phyloP scores from a whole-genome alignment of 2,329 filamentous ascomycete species.

The Endoconidiophora polonica region DNA sequence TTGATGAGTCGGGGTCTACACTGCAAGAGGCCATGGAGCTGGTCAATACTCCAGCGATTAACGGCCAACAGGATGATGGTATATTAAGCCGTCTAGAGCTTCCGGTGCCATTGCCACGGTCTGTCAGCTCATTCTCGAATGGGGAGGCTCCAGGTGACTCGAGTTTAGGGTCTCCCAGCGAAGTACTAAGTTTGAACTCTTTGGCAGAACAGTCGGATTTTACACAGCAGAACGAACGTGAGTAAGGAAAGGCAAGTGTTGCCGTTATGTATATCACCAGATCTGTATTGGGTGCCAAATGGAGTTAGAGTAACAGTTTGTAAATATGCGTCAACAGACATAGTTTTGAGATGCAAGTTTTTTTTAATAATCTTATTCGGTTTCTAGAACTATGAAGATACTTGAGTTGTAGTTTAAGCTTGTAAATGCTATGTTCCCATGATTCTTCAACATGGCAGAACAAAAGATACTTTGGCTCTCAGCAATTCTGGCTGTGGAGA shows the following conservation, averaged over 20 bases:
- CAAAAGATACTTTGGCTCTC: no score
- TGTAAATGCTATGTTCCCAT: no score
- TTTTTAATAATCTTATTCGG: no score
- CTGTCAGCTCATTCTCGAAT: constrained; percentile 5
- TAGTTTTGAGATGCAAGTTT: no score
- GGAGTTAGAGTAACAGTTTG: no score
- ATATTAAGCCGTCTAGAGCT: constrained; percentile 7
- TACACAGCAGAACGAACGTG: neutral
- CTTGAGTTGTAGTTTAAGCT: no score
- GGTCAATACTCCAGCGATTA: constrained; percentile 27
- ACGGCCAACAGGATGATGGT: constrained; percentile 20
- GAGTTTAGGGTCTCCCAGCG: constrained; percentile 16
- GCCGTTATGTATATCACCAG: neutral
- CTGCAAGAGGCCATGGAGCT: constrained; percentile 54
- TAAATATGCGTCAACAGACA: no score
- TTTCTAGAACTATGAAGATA: no score
- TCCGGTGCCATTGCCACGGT: constrained; percentile 3
- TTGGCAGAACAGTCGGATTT: constrained; percentile 2
- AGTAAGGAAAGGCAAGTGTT: neutral
- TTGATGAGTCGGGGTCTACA: constrained; percentile 74
- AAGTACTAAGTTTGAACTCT: constrained; percentile 6
- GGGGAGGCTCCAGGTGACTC: constrained; percentile 16
- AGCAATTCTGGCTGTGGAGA: no score
- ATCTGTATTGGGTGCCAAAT: no score
- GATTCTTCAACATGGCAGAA: no score